A percentile compares a stretch with the other conserved stretches of the same genome.
Conservation (phyloP, 805 yeast genomes). For the Wickerhamiella sorbophila region DNA sequence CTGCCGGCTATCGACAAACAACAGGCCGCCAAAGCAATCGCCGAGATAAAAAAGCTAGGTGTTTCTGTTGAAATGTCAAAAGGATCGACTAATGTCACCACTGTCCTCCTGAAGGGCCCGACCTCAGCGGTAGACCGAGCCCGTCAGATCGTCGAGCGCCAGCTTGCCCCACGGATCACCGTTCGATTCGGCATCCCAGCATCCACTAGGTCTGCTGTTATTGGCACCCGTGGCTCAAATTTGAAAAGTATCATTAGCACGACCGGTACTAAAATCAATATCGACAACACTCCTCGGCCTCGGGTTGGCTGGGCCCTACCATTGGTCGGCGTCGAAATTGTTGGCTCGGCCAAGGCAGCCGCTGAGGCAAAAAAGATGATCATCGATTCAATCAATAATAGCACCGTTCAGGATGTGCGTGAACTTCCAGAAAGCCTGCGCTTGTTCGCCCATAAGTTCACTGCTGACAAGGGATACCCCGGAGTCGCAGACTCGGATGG, state of each 20-base stretch:
- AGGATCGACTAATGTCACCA: conserved; percentile 9
- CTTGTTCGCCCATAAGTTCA: conserved; percentile 8
- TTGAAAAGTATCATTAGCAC: conserved; percentile 5
- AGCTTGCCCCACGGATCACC: conserved; percentile 10
- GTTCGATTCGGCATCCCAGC: conserved; percentile 8
- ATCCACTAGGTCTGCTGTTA: conserved; percentile 12
- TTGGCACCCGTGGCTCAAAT: conserved; percentile 15
- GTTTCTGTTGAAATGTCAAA: conserved; percentile 13
- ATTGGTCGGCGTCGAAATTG: conserved; percentile 46
- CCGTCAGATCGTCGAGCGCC: conserved; percentile 1
- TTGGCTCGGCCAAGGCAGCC: conserved; percentile 79
- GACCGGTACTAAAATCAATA: conserved; percentile 7
- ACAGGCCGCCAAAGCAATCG: conserved; percentile 4
- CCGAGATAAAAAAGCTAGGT: conserved; percentile 2
- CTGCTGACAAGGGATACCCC: not conserved
- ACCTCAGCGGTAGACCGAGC: conserved; percentile 2
- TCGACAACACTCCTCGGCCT: conserved; percentile 3
- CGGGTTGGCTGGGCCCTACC: conserved; percentile 13
- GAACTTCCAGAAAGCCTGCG: conserved; percentile 24
- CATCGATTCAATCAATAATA: conserved; percentile 60
- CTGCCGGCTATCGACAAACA: conserved; percentile 3
- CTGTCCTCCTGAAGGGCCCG: conserved; percentile 14
- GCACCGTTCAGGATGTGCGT: conserved; percentile 22
- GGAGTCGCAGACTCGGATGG: not conserved
- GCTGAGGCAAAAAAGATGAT: conserved; percentile 58